Evolutionary conservation across 2,329 filamentous ascomycete species (phyloP), one percentile per base, ranked within the genome.

Genomic region (Aspergillus luchuensis): DNA sequence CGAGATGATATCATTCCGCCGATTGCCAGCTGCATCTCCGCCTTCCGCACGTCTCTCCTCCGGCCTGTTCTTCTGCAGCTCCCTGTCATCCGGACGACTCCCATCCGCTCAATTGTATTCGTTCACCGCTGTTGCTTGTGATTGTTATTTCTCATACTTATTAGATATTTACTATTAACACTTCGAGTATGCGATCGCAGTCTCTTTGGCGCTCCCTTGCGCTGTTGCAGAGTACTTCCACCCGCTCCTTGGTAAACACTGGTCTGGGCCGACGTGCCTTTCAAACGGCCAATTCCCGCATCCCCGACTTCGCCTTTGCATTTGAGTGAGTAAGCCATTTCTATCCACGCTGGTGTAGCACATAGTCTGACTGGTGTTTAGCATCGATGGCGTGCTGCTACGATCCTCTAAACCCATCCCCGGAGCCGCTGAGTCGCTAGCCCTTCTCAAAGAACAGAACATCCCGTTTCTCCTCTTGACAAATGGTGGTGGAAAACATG

Each of bases 391-490:
- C 58, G 95, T 99, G n/a, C 86, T 99, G 19, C 84, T 98, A 33
- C 91, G 93, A 71, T 90, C 90, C 62, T 87, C 90, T 4, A 86
- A 88, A 63, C 88, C 91, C 3, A 88, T 98, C 50, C 89, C 91
- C 1, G 89, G 91, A 33, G 94, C 95, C 1, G 81, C 86, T 1
- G 84, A 91, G 70, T 85, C 92, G 13, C 84, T 99, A 19, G 80
- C 82, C 30, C 89, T 87, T 70, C 87, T 98, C 19, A 87, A 92
- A 67, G 78, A 84, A 50, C 84, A 92, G 71, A 82, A 85, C 50
- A 91, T 97, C 49, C 93, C 93, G 11, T 98, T 96, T 79, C 94
- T 99, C 70, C 86, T 99, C 36, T 83, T 99, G 64, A 99, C 95
- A 61, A 99, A 99, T 77, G 95, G 95, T 68, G 95, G 95, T 45